Evolutionary conservation across 441 rosid genomes (phyloP).

Genomic region (Iberis amara): DNA sequence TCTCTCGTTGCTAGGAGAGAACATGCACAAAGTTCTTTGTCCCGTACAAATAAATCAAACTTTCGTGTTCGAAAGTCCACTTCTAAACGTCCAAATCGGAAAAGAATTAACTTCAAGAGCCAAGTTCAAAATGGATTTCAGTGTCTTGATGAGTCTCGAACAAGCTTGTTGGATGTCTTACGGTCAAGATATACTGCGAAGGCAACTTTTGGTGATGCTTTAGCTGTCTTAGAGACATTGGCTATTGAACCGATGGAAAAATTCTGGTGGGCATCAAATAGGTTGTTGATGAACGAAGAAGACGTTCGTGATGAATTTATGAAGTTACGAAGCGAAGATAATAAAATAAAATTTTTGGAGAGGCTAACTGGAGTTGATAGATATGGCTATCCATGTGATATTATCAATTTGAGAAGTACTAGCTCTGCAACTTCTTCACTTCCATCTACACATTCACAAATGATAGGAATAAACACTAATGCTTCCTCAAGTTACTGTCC

Average conservation of each 20-base stretch:
- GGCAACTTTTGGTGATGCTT: background rate
- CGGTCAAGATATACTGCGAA: constrained; percentile 8
- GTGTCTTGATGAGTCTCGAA: background rate
- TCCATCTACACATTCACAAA: background rate
- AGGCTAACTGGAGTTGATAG: too few relatives aligned
- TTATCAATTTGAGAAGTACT: background rate
- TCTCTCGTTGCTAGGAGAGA: background rate
- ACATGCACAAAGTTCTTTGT: background rate
- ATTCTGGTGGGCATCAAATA: constrained; percentile 13
- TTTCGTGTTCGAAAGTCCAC: background rate
- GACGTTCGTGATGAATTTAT: constrained; percentile 1
- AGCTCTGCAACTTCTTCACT: too few relatives aligned
- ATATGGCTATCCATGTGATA: constrained; percentile 2
- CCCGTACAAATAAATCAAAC: constrained; percentile 1
- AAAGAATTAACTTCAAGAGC: constrained; percentile 1
- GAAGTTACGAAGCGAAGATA: background rate
- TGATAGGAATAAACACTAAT: background rate
- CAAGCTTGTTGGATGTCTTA: constrained; percentile 7
- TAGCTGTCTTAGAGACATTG: background rate
- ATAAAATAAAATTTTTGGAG: background rate
- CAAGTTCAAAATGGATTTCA: constrained; percentile 5
- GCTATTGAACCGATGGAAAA: background rate
- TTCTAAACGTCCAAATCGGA: background rate
- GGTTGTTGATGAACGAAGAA: constrained; percentile 4
- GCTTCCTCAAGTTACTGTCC: background rate